Base-by-base conservation (phyloP, 768 basidiomycete species). In the Stropharia rugosoannulata region DNA sequence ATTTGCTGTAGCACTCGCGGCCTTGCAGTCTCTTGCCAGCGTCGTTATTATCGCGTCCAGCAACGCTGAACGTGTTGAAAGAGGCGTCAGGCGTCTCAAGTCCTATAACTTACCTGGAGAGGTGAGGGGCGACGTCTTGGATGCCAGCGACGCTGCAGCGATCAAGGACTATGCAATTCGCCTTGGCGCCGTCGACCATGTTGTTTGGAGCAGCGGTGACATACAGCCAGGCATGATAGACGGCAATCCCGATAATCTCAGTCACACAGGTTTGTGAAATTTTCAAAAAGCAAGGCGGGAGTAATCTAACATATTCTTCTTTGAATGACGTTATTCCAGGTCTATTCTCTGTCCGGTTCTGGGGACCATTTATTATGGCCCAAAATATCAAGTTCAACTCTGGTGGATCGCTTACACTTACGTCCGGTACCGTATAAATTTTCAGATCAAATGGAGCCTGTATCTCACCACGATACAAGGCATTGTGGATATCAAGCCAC, bases 1-100 rank as follows among this genome's bases (percentile, higher is more conserved):
- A 15, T 53, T 40, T 35, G 41, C 51, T 32, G 51, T 53, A 1
- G 51, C 51, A 1, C 51, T 53, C 32, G 51, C 51, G 13, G 22
- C 51, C 42, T 22, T 53, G n/a, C 51, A 53, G 37, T 53, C 51
- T 5, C 42, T 45, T 35, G 51, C 51, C 5, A 44, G 42, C 32
- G 19, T 36, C 9, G 51, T 53, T 10, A 44, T 53, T 15, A 53
- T 53, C 18, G 51, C 51, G 9, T 53, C 51, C 12, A 53, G 51
- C 42, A 53, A 37, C 13, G 36, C 27, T 11, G 41, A 42, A 7
- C 51, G 51, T 19, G 42, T 53, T 18, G 16, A 44, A 1, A 29
- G 37, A 7, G 51, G 40, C 13, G 42, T 53, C 16, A 19, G 2
- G 29, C 41, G 51, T 7, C 29, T 53, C 16, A 45, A 53, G 29